Evolutionary conservation across 2,329 filamentous ascomycete genomes (phyloP), one percentile per base, ranked within the genome.

Genomic region (Fusarium marasasianum): DNA sequence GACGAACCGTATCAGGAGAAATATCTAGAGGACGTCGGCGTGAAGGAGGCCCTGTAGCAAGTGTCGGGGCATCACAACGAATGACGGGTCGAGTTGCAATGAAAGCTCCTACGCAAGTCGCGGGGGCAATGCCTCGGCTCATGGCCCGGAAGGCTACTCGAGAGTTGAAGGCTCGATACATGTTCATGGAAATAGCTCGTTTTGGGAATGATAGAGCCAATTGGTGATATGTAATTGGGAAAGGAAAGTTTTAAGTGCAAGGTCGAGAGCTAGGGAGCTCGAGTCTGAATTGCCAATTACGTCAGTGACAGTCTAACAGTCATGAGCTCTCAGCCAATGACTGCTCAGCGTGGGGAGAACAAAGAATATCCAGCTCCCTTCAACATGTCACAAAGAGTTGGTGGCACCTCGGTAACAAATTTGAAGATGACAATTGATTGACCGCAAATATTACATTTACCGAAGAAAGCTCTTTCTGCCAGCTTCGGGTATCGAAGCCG

Each of bases 1-100:
- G 87, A 63, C 81, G 83, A 58, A 87, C 82, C 10, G 84, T 74
- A 11, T 80, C 75, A 6, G 80, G 75, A 6, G 80, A 79, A 14
- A 80, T 45, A 40, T 78, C 75, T 8, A 76, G 40, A 35, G 64
- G 60, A 24, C 69, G 48, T 61, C 68, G 69, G 33, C 66, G 73
- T 55, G 63, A 47, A 59, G 73, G 69, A 45, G 72, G 64, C 47
- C 68, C 62, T 29, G 69, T 67, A 40, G 67, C 63, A 62, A 72
- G 53, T 38, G 74, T 48, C 80, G 66, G 72, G 56, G 79, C 75
- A 71, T 82, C 80, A 35, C 81, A 79, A 44, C 76, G 78, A 47
- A 81, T 75, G n/a, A 73, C 61, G 29, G 75, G 73, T 11, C 75
- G 71, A 58, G 72, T 78, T 43, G 75, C 54, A 38, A 80, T 55